Base-by-base conservation (phyloP, 2,329 filamentous ascomycete genomes). In the Ceratocystis harringtonii region DNA sequence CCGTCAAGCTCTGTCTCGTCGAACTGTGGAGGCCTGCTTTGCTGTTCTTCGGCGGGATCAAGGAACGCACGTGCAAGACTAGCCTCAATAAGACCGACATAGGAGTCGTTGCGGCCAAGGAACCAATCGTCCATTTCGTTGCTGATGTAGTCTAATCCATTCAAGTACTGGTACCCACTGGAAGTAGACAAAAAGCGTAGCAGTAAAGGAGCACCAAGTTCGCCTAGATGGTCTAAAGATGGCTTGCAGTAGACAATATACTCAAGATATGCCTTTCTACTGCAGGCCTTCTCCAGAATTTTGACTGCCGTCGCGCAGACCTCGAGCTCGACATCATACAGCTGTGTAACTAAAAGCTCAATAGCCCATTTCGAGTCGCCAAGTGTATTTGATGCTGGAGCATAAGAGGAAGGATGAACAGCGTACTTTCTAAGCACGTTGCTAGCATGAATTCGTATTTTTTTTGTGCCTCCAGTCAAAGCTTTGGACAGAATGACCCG, bases 81-180 rank as follows among this genome's bases (percentile, higher is more conserved):
- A n/a, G 95, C 94, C 75, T 99, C 94, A 50, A 99, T 92, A 50
- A 97, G 83, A 45, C 85, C 83, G 62, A 99, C 94, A 70, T 99
- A 99, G n/a, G 86, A 87, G 73, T 99, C 92, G 72, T 99, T 99
- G 57, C 94, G 86, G 15, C 94, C 94, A 36, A 99, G 80, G 72
- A 97, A 99, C 94, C 94, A 99, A 76, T 99, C 95, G 70, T 99
- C 94, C 94, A 99, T 99, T 74, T 99, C 95, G 73, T 95, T 94
- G 68, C 92, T 96, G 74, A 99, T 99, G 73, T 99, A 99, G 76
- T 99, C 95, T 55, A 99, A 79, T 0, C 92, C 94, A 72, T 97
- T 91, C 5, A 99, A 81, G 74, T 99, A 99, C 74, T 97, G 92
- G 72, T 99, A 99, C 62, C 94, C 94, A 66, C 96, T 92, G 1